Evolutionary conservation across 2,329 filamentous ascomycete genomes (phyloP), one percentile per base, ranked within the genome.

Genomic region (Verticillium klebahnii): DNA sequence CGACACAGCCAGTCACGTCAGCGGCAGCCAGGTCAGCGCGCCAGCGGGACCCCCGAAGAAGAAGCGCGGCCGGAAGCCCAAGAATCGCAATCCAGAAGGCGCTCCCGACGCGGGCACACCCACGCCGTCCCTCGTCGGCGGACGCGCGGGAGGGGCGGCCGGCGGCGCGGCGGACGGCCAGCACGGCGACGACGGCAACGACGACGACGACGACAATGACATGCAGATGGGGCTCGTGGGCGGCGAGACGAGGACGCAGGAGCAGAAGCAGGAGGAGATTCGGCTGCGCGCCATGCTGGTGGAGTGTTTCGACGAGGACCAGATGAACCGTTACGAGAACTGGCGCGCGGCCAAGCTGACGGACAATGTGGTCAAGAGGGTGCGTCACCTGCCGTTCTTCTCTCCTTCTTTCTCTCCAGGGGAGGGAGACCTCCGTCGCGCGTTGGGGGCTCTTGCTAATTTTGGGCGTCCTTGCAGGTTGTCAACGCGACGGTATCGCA

Each of bases 401-500:
- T 39, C 31, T 19, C 23, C 1, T 52, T 34, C 40, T 58, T 5
- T 34, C 25, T 17, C 15, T 37, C 25, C 34, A 5, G 25, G 25
- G 25, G 25, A 29, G 25, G 25, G 25, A 29, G 29, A 29, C 5
- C 29, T 29, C 5, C 29, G 5, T 29, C 29, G 29, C 29, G 29
- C 29, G 29, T 29, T 1, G 29, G 29, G 29, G 29, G 29, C 29
- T 29, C 29, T 29, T 29, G 29, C 29, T 29, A 29, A 29, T 29
- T 4, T 3, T 29, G 29, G 5, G 5, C 29, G 29, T 29, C 29
- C 29, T 29, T 58, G 5, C 63, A 88, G 83, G 85, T 93, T 64
- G 88, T 92, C 71, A 94, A 93, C 70, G 89, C 90, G 62, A 92
- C 90, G 1, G 88, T 93, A 9, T 92, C 89, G 0, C 91, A 93